Conservation (phyloP, 306 rosid species). For the Citrullus amarus region DNA sequence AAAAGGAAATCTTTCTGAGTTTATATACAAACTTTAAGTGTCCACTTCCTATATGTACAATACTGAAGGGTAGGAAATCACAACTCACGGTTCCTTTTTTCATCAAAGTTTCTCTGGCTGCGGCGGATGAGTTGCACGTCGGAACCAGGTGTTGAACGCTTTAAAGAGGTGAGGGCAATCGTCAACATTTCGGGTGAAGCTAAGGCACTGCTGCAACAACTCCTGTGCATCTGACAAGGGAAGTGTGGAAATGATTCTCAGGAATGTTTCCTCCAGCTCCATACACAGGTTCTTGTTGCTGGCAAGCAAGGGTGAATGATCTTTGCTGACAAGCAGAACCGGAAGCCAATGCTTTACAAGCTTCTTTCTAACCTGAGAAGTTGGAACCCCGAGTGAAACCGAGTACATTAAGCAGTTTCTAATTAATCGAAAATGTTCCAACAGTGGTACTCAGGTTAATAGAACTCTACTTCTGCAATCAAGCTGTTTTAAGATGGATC, state of each 20-base stretch:
- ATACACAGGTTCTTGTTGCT: slow-evolving; percentile 41
- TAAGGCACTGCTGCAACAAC: slow-evolving; percentile 73
- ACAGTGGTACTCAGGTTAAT: background rate
- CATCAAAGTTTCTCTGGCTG: slow-evolving; percentile 16
- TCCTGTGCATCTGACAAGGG: slow-evolving; percentile 88
- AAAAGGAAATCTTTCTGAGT: background rate
- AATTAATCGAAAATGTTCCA: background rate
- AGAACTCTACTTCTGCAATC: background rate
- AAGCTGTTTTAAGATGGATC: background rate
- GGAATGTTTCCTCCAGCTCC: slow-evolving; percentile 78
- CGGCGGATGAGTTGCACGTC: slow-evolving; percentile 49
- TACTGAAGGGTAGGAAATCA: background rate
- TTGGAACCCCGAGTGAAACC: background rate
- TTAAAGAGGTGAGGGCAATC: slow-evolving; percentile 78
- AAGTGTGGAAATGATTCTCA: slow-evolving; percentile 72
- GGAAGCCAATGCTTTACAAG: slow-evolving; percentile 89
- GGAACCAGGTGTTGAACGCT: slow-evolving; percentile 93
- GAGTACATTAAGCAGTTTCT: background rate
- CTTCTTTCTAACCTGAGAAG: slow-evolving; percentile 71
- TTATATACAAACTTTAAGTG: background rate
- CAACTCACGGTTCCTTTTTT: background rate
- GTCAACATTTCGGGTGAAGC: slow-evolving; percentile 70
- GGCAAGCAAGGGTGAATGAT: slow-evolving; percentile 56
- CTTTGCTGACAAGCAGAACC: slow-evolving; percentile 77
- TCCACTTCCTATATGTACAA: slow-evolving; percentile 1